Base-by-base conservation (phyloP, 371 early-diverging fungal genomes). In the Homolaphlyctis polyrhiza region DNA sequence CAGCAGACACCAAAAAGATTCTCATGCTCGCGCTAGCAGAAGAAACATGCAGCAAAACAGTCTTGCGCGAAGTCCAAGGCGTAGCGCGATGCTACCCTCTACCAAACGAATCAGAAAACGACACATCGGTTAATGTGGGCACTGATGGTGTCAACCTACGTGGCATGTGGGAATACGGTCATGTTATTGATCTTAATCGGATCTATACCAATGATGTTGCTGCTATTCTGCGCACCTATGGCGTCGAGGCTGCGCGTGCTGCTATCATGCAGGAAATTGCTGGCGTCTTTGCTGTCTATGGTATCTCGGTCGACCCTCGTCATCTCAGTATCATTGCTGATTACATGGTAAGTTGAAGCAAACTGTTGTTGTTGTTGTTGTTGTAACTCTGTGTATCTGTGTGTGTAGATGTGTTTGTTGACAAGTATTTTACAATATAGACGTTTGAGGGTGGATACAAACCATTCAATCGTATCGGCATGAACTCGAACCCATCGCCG, bases 261-360 rank as follows among this genome's bases (percentile, higher is more conserved):
- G 89, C 96, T 23, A 95, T 99, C 64, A 92, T 98, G 71, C 87
- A 90, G 67, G 99, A 99, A 85, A 89, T 99, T 58, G 87, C 86
- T 29, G 82, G 84, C 47, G 99, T 99, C 33, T 99, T 99, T 77
- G 94, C 86, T 51, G 97, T 92, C 0, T 99, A 99, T 74, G 95
- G 98, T 68, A 99, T 99, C 69, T 83, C 75, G 61, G 95, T 99
- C 57, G 95, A 99, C 78, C 80, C 82, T 39, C 91, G 99, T 35
- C 99, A 99, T 76, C 84, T 99, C 74, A 86, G 91, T 4, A 71
- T 99, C 57, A 94, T 99, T 74, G 97, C 98, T 43, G 99, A 99
- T 72, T 99, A 97, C 78, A 99, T 99, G 99, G n/a, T n/a, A n/a
- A n/a, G n/a, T n/a, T n/a, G n/a, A n/a, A n/a, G n/a, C n/a, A n/a